Evolutionary conservation across 306 rosid genomes (phyloP), one percentile per base, ranked within the genome.

Genomic region (Lathyrus oleraceus): DNA sequence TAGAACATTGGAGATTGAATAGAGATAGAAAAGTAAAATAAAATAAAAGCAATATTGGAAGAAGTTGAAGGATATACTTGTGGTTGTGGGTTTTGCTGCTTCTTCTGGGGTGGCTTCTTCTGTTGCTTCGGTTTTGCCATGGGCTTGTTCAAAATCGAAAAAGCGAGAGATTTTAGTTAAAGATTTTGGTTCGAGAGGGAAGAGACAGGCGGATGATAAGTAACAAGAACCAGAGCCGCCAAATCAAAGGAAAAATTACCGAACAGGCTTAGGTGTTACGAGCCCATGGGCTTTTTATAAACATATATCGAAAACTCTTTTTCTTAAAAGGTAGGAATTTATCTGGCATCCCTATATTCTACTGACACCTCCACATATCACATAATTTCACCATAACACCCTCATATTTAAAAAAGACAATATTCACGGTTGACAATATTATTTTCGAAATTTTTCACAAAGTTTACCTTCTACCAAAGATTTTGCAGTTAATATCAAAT

Each of bases 41-140:
- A 2, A 23, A 25, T 9, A 9, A 20, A 8, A 44, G 12, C 3
- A 10, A 30, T 35, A 78, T 32, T 49, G 7, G 25, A 5, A 21
- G 20, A 56, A 71, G 49, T 10, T 58, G 48, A 68, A 58, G 16
- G 32, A 0, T 77, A 73, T 77, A 81, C 85, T 56, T 81, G 82
- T 1, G 75, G 78, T 56, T 81, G 82, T 3, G 75, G 78, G 5
- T 59, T 53, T 30, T 64, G 77, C n/a, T 66, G 82, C 58, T 65
- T 72, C 78, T 81, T 81, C 70, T 77, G 78, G 4, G 79, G 13
- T 71, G 3, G 72, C 78, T 82, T 82, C 83, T 78, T 82, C 73
- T 78, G 86, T 61, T 78, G 83, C 65, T 82, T 82, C 21, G 69
- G 69, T 69, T 82, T 82, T 66, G 57, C 83, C 86, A 82, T 82